Conservation (phyloP, 2,329 filamentous ascomycete genomes). For the Dryadomyces quercus-mongolicae region DNA sequence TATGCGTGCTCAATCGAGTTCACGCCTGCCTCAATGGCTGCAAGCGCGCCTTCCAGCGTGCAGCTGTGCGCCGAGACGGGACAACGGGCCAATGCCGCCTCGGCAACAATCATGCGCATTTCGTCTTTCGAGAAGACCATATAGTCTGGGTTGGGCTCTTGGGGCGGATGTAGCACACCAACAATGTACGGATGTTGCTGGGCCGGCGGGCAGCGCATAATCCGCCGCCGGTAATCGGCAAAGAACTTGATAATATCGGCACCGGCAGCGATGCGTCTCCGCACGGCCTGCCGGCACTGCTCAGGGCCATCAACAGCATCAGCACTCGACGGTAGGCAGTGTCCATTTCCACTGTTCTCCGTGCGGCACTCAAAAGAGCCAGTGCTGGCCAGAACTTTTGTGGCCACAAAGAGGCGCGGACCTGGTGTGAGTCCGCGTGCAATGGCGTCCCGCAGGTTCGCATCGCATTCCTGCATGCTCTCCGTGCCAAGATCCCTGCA, state of each 20-base stretch:
- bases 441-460: constrained; percentile 38
- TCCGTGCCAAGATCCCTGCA: constrained; percentile 38
- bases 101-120: constrained; percentile 35
- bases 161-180: constrained; percentile 20
- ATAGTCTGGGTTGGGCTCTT: constrained; percentile 27
- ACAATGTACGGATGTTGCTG: constrained; percentile 10
- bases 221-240: constrained; percentile 33
- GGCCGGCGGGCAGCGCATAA: constrained; percentile 27
- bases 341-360: constrained; percentile 28
- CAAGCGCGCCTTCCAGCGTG: constrained; percentile 27
- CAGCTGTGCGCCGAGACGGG: constrained; percentile 32
- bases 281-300: constrained; percentile 31
- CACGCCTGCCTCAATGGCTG: constrained; percentile 33
- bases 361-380: constrained; percentile 35
- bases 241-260: constrained; percentile 41
- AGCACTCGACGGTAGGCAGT: constrained; percentile 22
- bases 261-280: constrained; percentile 32
- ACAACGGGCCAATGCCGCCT: constrained; percentile 26
- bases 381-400: constrained; percentile 34
- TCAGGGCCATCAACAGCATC: constrained; percentile 35
- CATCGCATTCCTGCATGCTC: constrained; percentile 35
- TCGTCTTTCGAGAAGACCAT: constrained; percentile 34
- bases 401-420: constrained; percentile 43
- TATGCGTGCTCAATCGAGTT: constrained; percentile 34
- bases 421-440: constrained; percentile 41